Evolutionary conservation across 2,329 filamentous ascomycete genomes (phyloP), one percentile per base, ranked within the genome.

Genomic region (Xylaria sp.): DNA sequence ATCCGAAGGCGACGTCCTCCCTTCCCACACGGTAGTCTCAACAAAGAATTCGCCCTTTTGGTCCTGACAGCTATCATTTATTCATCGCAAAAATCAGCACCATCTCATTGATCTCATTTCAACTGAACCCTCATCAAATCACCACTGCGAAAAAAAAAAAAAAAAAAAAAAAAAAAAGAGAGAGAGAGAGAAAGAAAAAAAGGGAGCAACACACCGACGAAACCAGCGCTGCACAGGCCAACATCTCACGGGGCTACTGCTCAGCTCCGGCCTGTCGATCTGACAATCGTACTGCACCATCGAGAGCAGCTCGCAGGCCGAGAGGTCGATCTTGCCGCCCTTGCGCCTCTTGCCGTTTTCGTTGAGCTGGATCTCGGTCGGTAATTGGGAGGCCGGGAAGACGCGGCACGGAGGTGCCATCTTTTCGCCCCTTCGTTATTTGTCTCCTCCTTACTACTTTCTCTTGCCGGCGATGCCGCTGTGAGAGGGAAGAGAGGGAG

Each of bases 1-100:
- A 16, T 60, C 44, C 29, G 54, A 23, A 18, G 48, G 23, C 32
- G 54, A 32, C 42, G 42, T 16, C 72, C 68, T 75, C 68, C 78
- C 82, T 79, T 91, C 88, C 88, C 88, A 91, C 51, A 84, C 83
- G 13, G 89, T 91, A 27, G 89, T 91, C 80, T 91, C 89, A 51
- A 90, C 86, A 77, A 82, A 85, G 73, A 91, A 91, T 8, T 67
- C 80, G 4, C 86, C 86, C 16, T 86, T 86, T 73, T 80, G 84
- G 78, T 90, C 88, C 67, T 82, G 81, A 77, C 89, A 91, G 73
- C 89, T 91, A 69, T 69, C 71, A 60, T 67, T 40, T 8, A 21
- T 37, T 16, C 3, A 35, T 8, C 13, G 21, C 2, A 35, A 8
- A 32, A 27, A 65, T 61, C 23, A 69, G 59, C 63, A 54, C 18